A percentile compares a stretch with the other conserved stretches of the same genome.
These are phyloP conservation scores for Brassica napus DNA, from an alignment of 345 rosid genomes.

Conservation along the genomic window Da-Ae NC_063434.1:21756501-21757000, in stretches of 20 bases:
- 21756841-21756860: constrained; percentile 81
- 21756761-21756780: constrained; percentile 1
- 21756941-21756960: constrained; percentile 42
- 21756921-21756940: constrained; percentile 71
- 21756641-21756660: constrained; percentile 29
- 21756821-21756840: constrained; percentile 40
- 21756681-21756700: constrained; percentile 39
- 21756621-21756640: constrained; percentile 21
- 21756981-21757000: not conserved
- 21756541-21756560: constrained; percentile 19
- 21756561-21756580: constrained; percentile 20
- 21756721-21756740: constrained; percentile 83
- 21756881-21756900: constrained; percentile 65
- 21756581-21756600: constrained; percentile 41
- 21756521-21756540: constrained; percentile 27
- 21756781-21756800: not conserved
- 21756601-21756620: constrained; percentile 38
- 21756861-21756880: constrained; percentile 73
- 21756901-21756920: constrained; percentile 73
- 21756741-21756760: constrained; percentile 52
- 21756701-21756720: constrained; percentile 70
- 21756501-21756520: constrained; percentile 30
- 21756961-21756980: constrained; percentile 46
- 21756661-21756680: constrained; percentile 40
- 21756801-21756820: not conserved